These are phyloP conservation scores for Phytopythium sindhum DNA, from an alignment of 352 stramenopile genomes.

Conservation along the genomic window DNA sequence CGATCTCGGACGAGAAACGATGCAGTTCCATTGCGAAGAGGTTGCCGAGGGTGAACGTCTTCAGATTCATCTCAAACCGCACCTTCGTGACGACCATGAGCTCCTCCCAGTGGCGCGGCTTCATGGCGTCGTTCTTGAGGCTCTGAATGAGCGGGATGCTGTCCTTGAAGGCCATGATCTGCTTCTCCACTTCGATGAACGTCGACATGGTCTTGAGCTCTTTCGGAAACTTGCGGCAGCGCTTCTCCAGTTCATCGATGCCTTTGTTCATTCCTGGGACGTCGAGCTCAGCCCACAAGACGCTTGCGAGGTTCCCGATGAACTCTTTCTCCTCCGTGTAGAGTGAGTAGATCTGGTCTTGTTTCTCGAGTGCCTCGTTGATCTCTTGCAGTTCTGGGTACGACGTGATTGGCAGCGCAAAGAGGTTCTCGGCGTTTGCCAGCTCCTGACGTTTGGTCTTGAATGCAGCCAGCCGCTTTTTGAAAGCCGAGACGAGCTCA, in stretches of 20 bases:
- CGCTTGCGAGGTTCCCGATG: slow-evolving; percentile 81
- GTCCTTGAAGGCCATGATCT: slow-evolving; percentile 92
- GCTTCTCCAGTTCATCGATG: slow-evolving; percentile 92
- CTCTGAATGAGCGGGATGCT: slow-evolving; percentile 92
- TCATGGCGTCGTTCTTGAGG: slow-evolving; percentile 94
- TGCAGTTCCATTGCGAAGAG: slow-evolving; percentile 93
- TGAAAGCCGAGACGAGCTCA: slow-evolving; percentile 85
- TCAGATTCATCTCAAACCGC: slow-evolving; percentile 91
- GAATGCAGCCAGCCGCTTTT: slow-evolving; percentile 71
- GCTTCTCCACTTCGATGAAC: slow-evolving; percentile 89
- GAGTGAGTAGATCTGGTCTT: slow-evolving; percentile 88
- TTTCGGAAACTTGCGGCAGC: slow-evolving; percentile 89
- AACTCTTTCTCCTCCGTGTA: slow-evolving; percentile 95
- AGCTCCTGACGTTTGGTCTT: slow-evolving; percentile 85
- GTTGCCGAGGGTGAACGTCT: slow-evolving; percentile 90
- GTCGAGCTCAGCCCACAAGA: slow-evolving; percentile 93
- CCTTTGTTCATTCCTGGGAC: slow-evolving; percentile 89
- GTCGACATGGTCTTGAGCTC: slow-evolving; percentile 89
- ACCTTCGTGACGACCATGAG: slow-evolving; percentile 89
- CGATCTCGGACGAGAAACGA: slow-evolving; percentile 87
- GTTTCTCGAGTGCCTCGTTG: slow-evolving; percentile 80
- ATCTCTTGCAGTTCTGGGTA: slow-evolving; percentile 91
- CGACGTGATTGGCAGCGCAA: slow-evolving; percentile 88
- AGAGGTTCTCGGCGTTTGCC: slow-evolving; percentile 93
- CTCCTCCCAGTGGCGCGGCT: slow-evolving; percentile 88